Percentiles rank a stretch among this genome's conserved stretches.
phyloP scores from a whole-genome alignment of 2,329 filamentous ascomycete species.

The Cladosporium oxysporum region DNA sequence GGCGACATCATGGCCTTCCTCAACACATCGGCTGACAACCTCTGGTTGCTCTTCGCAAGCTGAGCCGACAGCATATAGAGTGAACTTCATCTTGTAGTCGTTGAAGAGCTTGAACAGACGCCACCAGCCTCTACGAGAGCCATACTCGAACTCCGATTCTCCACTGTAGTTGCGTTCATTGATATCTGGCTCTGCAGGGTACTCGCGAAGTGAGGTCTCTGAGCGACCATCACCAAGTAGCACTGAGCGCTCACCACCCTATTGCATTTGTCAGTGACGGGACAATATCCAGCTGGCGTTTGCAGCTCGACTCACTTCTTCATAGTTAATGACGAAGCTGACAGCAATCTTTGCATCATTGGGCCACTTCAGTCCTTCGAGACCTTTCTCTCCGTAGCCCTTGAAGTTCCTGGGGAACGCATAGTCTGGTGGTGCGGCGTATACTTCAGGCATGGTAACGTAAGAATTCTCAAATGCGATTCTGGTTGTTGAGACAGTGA shows the following conservation, averaged over 20 bases:
- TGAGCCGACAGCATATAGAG: slow-evolving; percentile 53
- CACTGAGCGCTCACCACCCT: slow-evolving; percentile 44
- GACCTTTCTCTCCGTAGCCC: slow-evolving; percentile 32
- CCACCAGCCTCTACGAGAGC: slow-evolving; percentile 53
- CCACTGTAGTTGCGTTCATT: slow-evolving; percentile 46
- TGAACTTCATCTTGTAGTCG: slow-evolving; percentile 52
- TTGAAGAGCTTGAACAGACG: slow-evolving; percentile 53
- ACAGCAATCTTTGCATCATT: slow-evolving; percentile 49
- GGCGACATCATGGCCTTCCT: slow-evolving; percentile 54
- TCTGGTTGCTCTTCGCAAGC: slow-evolving; percentile 52
- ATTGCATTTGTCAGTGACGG: background rate
- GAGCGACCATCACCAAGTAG: slow-evolving; percentile 43
- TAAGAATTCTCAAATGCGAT: background rate
- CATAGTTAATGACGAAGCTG: slow-evolving; percentile 52
- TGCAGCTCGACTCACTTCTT: slow-evolving; percentile 36
- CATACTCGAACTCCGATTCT: slow-evolving; percentile 56
- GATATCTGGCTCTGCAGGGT: slow-evolving; percentile 26
- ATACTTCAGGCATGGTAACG: slow-evolving; percentile 24
- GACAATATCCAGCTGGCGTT: too few species aligned
- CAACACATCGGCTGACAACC: slow-evolving; percentile 50
- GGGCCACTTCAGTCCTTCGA: slow-evolving; percentile 41
- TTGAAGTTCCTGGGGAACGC: slow-evolving; percentile 30
- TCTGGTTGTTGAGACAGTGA: background rate
- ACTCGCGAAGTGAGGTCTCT: slow-evolving; percentile 44
- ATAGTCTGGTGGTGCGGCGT: slow-evolving; percentile 26